These are phyloP conservation scores for Tetradesmus obliquus DNA, from an alignment of 139 green algal species.

Conservation along the genomic window DNA sequence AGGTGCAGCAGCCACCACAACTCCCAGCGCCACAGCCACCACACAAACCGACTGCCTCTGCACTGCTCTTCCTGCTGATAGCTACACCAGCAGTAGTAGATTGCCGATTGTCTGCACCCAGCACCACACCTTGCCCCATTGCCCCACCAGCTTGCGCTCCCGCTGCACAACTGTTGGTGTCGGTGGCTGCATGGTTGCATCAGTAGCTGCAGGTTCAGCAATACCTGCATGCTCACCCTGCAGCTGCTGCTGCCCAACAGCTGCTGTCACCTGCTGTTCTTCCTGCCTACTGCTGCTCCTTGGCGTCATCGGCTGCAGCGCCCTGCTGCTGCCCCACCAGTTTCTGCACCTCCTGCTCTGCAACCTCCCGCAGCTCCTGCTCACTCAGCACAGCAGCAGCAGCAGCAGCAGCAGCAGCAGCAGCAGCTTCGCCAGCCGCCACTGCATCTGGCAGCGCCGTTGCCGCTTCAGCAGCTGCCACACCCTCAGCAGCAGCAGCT, in stretches of 20 bases:
- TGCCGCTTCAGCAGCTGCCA: not conserved
- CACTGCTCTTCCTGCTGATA: not conserved
- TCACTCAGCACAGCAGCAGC: not conserved
- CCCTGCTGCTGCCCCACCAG: not conserved
- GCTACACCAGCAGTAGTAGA: not conserved
- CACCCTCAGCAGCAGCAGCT: not conserved
- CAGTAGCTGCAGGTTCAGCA: not conserved
- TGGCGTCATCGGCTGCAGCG: not conserved
- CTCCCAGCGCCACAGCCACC: too few relatives aligned
- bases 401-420: not conserved
- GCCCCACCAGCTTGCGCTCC: too few relatives aligned
- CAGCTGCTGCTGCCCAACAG: not conserved
- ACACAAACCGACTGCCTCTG: not conserved
- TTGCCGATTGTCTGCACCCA: too few relatives aligned
- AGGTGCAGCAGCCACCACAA: not conserved
- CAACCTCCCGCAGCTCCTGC: conserved; percentile 20
- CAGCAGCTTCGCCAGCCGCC: not conserved
- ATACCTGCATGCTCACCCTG: not conserved
- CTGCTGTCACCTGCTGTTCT: not conserved
- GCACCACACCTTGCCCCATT: not conserved
- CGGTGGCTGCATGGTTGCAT: not conserved
- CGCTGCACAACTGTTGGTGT: not conserved
- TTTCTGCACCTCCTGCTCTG: conserved; percentile 24
- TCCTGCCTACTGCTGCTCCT: not conserved
- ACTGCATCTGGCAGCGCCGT: not conserved